Evolutionary conservation across 2,329 filamentous ascomycete species (phyloP).

Genomic region (Phaeosphaeria sp.): DNA sequence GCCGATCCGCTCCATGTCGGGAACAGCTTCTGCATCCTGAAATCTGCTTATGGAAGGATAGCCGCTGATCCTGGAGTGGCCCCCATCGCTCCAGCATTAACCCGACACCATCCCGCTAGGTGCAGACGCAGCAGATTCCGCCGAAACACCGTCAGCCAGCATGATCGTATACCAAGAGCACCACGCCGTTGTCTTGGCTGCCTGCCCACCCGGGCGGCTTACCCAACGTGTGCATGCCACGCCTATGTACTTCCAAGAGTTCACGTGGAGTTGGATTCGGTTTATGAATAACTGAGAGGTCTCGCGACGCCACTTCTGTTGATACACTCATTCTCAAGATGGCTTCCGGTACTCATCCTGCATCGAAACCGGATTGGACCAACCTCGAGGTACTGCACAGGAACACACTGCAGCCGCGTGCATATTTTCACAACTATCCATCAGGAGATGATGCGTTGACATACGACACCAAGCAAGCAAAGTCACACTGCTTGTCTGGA

Average conservation of each 20-base stretch:
- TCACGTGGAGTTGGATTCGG: slow-evolving; percentile 6
- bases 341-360: slow-evolving; percentile 29
- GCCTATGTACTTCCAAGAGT: not conserved
- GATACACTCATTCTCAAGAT: slow-evolving; percentile 16
- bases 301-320: not conserved
- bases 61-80: slow-evolving; percentile 11
- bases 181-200: not conserved
- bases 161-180: not conserved
- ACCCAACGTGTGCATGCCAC: slow-evolving; percentile 21
- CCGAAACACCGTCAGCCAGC: not conserved
- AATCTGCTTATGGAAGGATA: slow-evolving; percentile 13
- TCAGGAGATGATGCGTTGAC: slow-evolving; percentile 58
- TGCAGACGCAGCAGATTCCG: not conserved
- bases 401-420: slow-evolving; percentile 64
- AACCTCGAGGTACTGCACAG: slow-evolving; percentile 66
- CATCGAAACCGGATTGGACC: slow-evolving; percentile 63
- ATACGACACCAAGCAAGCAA: slow-evolving; percentile 41
- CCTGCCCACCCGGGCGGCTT: slow-evolving; percentile 24
- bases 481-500: slow-evolving; percentile 42
- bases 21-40: slow-evolving; percentile 1
- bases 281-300: slow-evolving; percentile 5
- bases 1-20: slow-evolving; percentile 10
- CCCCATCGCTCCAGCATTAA: slow-evolving; percentile 16
- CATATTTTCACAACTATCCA: slow-evolving; percentile 63
- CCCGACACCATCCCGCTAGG: not conserved